phyloP scores from a whole-genome alignment of 306 rosid species.

The Prunus dulcis region DNA sequence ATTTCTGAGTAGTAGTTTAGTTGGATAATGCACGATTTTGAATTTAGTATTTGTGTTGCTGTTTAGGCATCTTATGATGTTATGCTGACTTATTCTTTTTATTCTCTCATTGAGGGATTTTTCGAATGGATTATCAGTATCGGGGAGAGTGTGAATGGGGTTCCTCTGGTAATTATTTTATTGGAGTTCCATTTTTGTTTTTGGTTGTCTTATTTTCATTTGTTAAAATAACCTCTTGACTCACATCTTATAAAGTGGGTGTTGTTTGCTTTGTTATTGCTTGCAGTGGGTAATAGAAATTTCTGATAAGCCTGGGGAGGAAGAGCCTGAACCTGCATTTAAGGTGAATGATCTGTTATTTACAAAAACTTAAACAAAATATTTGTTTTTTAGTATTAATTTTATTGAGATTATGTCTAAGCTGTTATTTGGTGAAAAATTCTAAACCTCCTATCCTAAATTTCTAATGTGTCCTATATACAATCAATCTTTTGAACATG shows the following conservation, averaged over 20 bases:
- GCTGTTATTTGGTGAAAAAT: not conserved
- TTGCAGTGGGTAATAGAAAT: constrained; percentile 93
- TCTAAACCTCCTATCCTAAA: not conserved
- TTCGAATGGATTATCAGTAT: constrained; percentile 69
- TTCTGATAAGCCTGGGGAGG: constrained; percentile 90
- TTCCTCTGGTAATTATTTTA: constrained; percentile 78
- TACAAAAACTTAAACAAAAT: not conserved
- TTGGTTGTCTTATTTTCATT: not conserved
- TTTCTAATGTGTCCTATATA: not conserved
- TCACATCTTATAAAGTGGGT: constrained; percentile 17
- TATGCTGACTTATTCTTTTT: constrained; percentile 47
- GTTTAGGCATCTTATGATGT: not conserved
- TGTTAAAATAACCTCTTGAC: not conserved
- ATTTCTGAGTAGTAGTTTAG: not conserved
- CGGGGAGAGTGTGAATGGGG: constrained; percentile 84
- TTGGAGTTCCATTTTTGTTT: constrained; percentile 10
- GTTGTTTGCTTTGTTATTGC: constrained; percentile 16
- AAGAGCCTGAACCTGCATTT: constrained; percentile 90
- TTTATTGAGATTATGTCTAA: not conserved
- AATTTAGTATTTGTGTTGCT: not conserved
- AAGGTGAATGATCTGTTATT: constrained; percentile 56
- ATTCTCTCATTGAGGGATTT: constrained; percentile 70
- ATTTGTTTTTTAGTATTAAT: not conserved
- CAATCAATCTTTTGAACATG: not conserved
- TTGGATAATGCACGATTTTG: constrained; percentile 7